Base-by-base conservation (phyloP, 2,329 filamentous ascomycete genomes). In the Anthostomella pinea region DNA sequence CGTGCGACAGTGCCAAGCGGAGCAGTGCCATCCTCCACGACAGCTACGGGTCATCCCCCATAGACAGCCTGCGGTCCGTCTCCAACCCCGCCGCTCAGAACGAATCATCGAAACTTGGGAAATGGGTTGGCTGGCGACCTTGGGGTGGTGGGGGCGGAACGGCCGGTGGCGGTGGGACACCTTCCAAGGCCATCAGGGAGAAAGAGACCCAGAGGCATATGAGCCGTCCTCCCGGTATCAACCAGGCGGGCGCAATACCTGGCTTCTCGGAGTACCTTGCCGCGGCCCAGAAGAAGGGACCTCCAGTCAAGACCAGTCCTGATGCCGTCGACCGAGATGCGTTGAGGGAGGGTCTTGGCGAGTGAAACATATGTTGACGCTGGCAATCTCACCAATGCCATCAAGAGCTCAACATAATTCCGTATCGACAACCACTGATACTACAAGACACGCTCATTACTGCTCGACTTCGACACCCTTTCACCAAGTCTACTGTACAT, bases 181-280 rank as follows among this genome's bases (percentile, higher is more conserved):
- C 64, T 8, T 55, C 49, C 23, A 45, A 59, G 33, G 46, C 51
- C 25, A 48, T 65, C 39, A 63, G 51, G 39, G 60, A 65, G 19
- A 58, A 58, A 37, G 62, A 65, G 8, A 33, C 20, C 17, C 33
- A 41, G 15, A 53, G 48, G 28, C 23, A 30, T 8, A n/a, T 64
- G 21, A 67, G 67, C 27, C 71, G 86, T 27, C 64, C 75, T 4
- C 77, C 85, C 1, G 87, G 87, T 0, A 87, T 93, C 56, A 93
- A 93, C 53, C 87, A 91, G 56, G 73, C 77, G 1, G 87, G 87
- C 0, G 72, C 79, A 0, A 83, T 93, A 27, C 78, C 84, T 0
- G 86, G 87, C 0, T 84, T 91, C 46, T 70, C 78, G 17, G 69
- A 76, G 37, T 78, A 74, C 48, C 69, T 71, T 60, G 64, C 68